Evolutionary conservation across 169 alveolate genomes (phyloP), one percentile per base, ranked within the genome.

Genomic region (Babesia bigemina): DNA sequence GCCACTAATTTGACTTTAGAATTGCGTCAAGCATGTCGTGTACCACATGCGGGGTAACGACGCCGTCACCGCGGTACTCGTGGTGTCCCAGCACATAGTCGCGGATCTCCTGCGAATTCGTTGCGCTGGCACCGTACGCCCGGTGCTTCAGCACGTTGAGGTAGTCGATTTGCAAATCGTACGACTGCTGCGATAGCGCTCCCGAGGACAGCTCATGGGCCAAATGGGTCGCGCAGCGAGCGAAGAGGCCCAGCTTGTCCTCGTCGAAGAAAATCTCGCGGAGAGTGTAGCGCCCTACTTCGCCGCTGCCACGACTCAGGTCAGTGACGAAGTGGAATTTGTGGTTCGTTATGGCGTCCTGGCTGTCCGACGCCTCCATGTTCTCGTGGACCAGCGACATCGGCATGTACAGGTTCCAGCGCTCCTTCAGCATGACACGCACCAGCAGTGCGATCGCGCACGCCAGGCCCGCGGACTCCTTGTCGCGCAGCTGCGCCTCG

Each of bases 401-500:
- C 13, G 99, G 99, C 61, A 97, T 93, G 56, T 94, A 88, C 71
- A 97, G 93, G 75, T 96, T 95, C 61, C 93, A 70, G n/a, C 87
- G 84, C 61, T 90, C 89, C 60, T 84, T 74, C 65, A 93, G 56
- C 48, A 96, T 67, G 58, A 93, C 90, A 78, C 79, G 75, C 24
- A 90, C 92, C 21, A 93, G 58, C 33, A 90, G 75, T 42, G 93
- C 79, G 12, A 93, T 78, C 57, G 90, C 81, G 29, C 93, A 75
- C 22, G 94, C 84, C 75, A 95, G 92, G 44, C 96, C 93, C 0
- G 95, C 89, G 70, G 97, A 96, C 84, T 97, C 99, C 75, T 87
- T 95, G 50, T 96, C 98, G 16, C 98, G 94, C 47, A 97, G 76
- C 79, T 97, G 97, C 24, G 95, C 84, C 83, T 97, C 99, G 85